Percentiles rank a stretch among this genome's conserved stretches.
Conservation (phyloP, 495 filamentous ascomycete genomes). For the Annulohypoxylon stygium region DNA sequence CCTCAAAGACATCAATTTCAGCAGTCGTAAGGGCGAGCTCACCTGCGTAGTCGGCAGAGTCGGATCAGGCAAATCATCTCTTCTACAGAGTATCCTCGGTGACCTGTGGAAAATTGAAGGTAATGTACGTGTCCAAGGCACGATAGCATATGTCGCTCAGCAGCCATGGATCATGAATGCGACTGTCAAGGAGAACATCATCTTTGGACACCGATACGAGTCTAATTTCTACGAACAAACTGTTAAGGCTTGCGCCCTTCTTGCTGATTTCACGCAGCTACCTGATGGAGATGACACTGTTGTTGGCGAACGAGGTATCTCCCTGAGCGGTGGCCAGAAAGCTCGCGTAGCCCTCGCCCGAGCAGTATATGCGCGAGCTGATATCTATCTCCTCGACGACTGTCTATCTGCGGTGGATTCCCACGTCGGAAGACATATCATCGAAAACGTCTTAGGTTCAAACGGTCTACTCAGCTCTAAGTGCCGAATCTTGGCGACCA, state of each 20-base stretch:
- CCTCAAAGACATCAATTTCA: slow-evolving; percentile 81
- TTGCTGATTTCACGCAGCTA: slow-evolving; percentile 90
- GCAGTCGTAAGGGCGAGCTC: slow-evolving; percentile 89
- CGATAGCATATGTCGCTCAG: slow-evolving; percentile 91
- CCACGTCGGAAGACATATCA: slow-evolving; percentile 94
- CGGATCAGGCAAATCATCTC: slow-evolving; percentile 92
- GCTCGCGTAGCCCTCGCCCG: slow-evolving; percentile 94
- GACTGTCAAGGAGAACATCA: slow-evolving; percentile 94
- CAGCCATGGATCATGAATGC: slow-evolving; percentile 98
- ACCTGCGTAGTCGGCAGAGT: slow-evolving; percentile 96
- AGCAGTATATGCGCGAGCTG: slow-evolving; percentile 97
- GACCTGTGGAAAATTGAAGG: slow-evolving; percentile 92
- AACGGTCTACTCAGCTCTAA: slow-evolving; percentile 87
- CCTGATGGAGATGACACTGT: slow-evolving; percentile 97
- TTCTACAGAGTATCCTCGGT: slow-evolving; percentile 87
- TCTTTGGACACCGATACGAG: slow-evolving; percentile 97
- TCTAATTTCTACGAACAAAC: slow-evolving; percentile 94
- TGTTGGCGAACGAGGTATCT: slow-evolving; percentile 97
- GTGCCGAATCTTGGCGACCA: slow-evolving; percentile 94
- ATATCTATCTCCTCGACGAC: slow-evolving; percentile 96
- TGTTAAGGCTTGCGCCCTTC: slow-evolving; percentile 90
- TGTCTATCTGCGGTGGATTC: slow-evolving; percentile 96
- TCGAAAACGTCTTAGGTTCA: slow-evolving; percentile 89
- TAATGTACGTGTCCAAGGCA: slow-evolving; percentile 83
- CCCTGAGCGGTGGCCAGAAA: slow-evolving; percentile 96